These are phyloP conservation scores for Hemileia vastatrix DNA, from an alignment of 1,284 basidiomycete genomes.

Conservation along the genomic window DNA sequence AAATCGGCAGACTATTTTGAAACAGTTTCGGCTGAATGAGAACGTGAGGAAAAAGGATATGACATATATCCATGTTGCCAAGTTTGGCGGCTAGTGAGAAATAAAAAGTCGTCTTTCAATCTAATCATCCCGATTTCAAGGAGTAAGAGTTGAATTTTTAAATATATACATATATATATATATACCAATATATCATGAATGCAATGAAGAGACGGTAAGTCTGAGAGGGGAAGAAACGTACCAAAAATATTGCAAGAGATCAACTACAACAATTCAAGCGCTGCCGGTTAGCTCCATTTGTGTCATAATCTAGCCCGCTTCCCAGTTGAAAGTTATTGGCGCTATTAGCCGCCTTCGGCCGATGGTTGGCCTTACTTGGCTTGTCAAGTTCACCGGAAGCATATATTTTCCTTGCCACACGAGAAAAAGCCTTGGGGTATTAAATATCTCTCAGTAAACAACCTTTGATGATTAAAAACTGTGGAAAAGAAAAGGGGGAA, in stretches of 20 bases:
- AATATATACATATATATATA: no score
- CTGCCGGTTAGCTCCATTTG: no score
- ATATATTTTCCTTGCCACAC: slow-evolving; percentile 10
- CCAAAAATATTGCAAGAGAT: not conserved
- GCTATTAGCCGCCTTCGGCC: slow-evolving; percentile 1
- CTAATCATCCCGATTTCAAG: no score
- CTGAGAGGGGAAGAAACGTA: not conserved
- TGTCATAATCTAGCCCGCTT: not conserved
- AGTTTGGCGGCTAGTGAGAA: no score
- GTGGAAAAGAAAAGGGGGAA: not conserved
- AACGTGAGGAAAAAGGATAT: no score
- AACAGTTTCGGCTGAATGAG: no score
- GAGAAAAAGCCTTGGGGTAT: slow-evolving; percentile 5
- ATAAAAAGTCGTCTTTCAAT: no score
- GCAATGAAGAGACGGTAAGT: not conserved
- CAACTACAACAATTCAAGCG: not conserved
- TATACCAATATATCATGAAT: no score
- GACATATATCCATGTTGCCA: no score
- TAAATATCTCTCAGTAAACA: not conserved
- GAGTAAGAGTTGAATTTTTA: no score
- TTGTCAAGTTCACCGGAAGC: slow-evolving; percentile 10
- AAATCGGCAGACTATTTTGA: no score
- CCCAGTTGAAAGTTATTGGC: not conserved
- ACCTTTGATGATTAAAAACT: not conserved
- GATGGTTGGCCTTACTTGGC: not conserved